phyloP scores from a whole-genome alignment of 2,329 filamentous ascomycete genomes.

The Macrophomina pseudophaseolina region DNA sequence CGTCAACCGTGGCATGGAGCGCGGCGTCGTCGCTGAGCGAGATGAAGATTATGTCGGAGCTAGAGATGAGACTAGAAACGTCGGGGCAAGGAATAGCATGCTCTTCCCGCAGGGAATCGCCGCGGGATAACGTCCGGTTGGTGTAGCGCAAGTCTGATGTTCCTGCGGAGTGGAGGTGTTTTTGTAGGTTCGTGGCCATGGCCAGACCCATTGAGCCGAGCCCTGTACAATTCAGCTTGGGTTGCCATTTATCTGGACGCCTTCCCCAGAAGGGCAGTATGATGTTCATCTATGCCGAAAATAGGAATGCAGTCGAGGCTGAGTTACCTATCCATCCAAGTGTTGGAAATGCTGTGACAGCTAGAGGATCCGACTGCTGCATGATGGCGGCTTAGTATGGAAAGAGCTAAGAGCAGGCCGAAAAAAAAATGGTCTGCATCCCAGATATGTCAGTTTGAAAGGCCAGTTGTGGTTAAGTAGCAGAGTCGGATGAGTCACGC shows the following conservation, averaged over 20 bases:
- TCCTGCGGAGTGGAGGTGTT: conserved; percentile 38
- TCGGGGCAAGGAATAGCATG: not conserved
- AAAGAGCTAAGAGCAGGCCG: too few relatives aligned
- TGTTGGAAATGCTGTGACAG: too few relatives aligned
- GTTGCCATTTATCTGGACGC: not conserved
- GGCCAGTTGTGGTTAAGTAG: too few relatives aligned
- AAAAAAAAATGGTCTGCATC: too few relatives aligned
- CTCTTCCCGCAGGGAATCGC: not conserved
- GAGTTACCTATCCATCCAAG: conserved; percentile 14
- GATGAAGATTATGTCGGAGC: not conserved
- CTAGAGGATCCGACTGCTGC: too few relatives aligned
- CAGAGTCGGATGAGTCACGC: too few relatives aligned
- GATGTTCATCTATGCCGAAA: not conserved
- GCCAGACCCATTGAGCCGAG: conserved; percentile 59
- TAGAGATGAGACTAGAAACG: not conserved
- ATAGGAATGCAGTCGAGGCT: too few relatives aligned
- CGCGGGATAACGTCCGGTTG: conserved; percentile 37
- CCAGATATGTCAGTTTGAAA: too few relatives aligned
- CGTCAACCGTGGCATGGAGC: not conserved
- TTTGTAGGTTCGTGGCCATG: conserved; percentile 59
- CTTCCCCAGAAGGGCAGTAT: too few relatives aligned
- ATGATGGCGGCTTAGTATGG: too few relatives aligned
- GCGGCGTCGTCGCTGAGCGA: not conserved
- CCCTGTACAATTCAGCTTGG: conserved; percentile 41
- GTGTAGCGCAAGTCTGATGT: conserved; percentile 45